Base-by-base conservation (phyloP, 1,139 yeast genomes). In the Pichia sorboxylosa region DNA sequence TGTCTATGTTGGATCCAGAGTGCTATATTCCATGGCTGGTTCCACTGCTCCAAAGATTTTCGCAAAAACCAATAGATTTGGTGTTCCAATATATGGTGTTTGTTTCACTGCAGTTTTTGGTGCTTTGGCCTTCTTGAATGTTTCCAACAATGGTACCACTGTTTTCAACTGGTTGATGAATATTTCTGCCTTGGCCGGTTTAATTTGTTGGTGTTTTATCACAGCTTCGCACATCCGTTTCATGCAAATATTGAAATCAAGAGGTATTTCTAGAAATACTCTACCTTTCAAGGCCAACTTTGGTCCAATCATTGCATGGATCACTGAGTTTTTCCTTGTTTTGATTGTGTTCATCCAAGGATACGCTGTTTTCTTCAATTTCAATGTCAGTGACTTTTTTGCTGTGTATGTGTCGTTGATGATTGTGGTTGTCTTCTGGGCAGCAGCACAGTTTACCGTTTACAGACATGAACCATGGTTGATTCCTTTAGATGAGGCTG, bases 121-220 rank as follows among this genome's bases (percentile, higher is more conserved):
- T 30, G 58, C 71, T 8, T 22, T 60, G 72, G 85, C 85, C 1
- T 78, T 73, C 54, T 64, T 87, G 64, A 82, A 77, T 26, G 63
- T 73, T 38, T 67, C 79, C 22, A 52, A 55, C 10, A 56, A 62
- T 34, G 92, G 94, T 32, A 60, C 63, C 22, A 62, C 67, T 13
- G 96, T 85, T 8, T 87, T 85, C 61, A 59, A 67, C 45, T 87
- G 94, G 87, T 69, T 87, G 42, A 68, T 84, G 45, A 83, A 82
- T 57, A 75, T 87, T 44, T 69, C 84, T 23, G 81, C 84, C 17
- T 78, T 79, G 29, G 75, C 85, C 5, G 87, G 87, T 32, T 64
- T 78, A 46, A 73, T 78, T 42, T 68, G 82, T 7, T 79, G 90
- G 90, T 68, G 76, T 34, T 69, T 73, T 55, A 78, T 79, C 39